Evolutionary conservation across 2,329 filamentous ascomycete species (phyloP).

Genomic region (Gliomastix tumulicola): DNA sequence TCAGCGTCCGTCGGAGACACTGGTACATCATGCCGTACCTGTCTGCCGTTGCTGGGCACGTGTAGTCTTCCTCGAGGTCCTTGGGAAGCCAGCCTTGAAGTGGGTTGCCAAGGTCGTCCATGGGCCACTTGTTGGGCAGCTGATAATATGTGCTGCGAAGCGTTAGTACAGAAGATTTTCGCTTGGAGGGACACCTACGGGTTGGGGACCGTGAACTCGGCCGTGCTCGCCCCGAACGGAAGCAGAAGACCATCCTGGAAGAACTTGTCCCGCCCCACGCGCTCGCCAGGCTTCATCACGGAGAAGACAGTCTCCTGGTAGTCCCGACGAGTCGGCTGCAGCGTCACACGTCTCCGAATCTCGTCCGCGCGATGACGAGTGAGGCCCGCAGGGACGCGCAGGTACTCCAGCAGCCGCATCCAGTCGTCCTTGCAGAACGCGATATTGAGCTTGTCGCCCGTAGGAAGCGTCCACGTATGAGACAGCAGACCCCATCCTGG

Average conservation of each 20-base stretch:
- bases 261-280: constrained; percentile 8
- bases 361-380: neutral
- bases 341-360: neutral
- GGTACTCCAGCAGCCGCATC: neutral
- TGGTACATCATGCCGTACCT: neutral
- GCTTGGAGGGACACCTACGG: neutral
- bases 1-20: neutral
- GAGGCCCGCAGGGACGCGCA: neutral
- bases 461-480: neutral
- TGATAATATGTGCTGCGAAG: constrained; percentile 1
- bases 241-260: constrained; percentile 12
- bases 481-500: neutral
- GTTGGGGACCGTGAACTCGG: constrained; percentile 1
- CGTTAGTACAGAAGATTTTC: neutral
- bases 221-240: constrained; percentile 9
- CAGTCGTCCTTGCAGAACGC: constrained; percentile 3
- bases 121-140: neutral
- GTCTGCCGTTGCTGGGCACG: neutral
- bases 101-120: neutral
- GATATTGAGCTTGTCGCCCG: constrained; percentile 1
- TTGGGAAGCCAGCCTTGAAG: constrained; percentile 20
- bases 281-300: constrained; percentile 3
- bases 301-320: neutral
- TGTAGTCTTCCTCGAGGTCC: constrained; percentile 14
- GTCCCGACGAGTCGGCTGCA: neutral